Conservation (phyloP, 768 basidiomycete species). For the Gloeophyllum trabeum region DNA sequence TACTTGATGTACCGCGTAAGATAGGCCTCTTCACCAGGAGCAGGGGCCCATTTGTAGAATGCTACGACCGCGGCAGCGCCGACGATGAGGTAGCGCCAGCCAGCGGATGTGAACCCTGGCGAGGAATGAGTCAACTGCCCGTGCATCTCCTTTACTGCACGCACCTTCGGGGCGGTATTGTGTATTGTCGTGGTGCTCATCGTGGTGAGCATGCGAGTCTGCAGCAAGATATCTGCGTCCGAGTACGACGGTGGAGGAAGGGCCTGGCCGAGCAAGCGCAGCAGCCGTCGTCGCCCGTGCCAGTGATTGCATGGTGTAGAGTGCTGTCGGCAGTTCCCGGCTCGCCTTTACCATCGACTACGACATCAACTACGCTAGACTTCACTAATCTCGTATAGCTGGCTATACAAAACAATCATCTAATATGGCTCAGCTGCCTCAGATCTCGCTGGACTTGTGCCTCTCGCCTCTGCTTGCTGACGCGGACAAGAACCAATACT, state of each 20-base stretch:
- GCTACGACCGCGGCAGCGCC: conserved; percentile 36
- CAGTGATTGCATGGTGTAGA: conserved; percentile 26
- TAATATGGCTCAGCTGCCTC: neutral
- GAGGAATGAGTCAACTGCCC: conserved; percentile 1
- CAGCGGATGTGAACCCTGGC: conserved; percentile 49
- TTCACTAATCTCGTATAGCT: no score
- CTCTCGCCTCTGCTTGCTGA: conserved; percentile 19
- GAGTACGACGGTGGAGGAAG: conserved; percentile 18
- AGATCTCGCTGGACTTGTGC: conserved; percentile 16
- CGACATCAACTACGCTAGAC: neutral
- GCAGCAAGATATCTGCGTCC: conserved; percentile 31
- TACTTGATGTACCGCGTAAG: conserved; percentile 57
- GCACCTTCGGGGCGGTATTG: conserved; percentile 52
- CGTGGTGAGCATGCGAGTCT: conserved; percentile 18
- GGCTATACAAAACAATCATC: neutral
- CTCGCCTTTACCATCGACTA: neutral
- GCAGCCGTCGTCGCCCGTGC: conserved; percentile 24
- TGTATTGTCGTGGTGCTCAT: conserved; percentile 27
- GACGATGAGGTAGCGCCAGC: conserved; percentile 58
- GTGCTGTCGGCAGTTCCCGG: conserved; percentile 3
- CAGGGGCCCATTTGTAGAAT: conserved; percentile 61
- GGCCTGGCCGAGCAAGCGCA: conserved; percentile 17
- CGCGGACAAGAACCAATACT: conserved; percentile 5
- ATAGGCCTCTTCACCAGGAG: conserved; percentile 45
- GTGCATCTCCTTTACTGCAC: no score